Conservation (phyloP, 2,329 filamentous ascomycete genomes). For the Fusarium concolor region DNA sequence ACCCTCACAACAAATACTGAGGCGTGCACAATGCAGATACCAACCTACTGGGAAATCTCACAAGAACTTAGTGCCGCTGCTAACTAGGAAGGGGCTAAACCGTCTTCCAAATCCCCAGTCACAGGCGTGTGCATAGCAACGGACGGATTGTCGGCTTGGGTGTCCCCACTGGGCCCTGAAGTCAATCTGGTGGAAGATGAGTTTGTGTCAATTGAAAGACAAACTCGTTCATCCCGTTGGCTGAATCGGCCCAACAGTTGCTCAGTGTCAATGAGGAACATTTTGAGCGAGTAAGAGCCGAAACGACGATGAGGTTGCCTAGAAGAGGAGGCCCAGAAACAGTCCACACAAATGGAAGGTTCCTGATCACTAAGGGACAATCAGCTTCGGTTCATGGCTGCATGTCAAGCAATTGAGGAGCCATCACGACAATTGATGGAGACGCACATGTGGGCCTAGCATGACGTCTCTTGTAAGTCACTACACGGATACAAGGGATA, state of each 20-base stretch:
- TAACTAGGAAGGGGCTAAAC: constrained; percentile 39
- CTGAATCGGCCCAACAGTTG: constrained; percentile 8
- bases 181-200: constrained; percentile 32
- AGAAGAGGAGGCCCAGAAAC: constrained; percentile 16
- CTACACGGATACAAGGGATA: background rate
- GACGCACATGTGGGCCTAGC: constrained; percentile 6
- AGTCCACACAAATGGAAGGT: background rate
- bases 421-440: constrained; percentile 15
- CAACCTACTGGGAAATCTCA: constrained; percentile 36
- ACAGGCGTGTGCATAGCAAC: constrained; percentile 35
- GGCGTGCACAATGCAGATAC: constrained; percentile 29
- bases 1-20: constrained; percentile 27
- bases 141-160: constrained; percentile 15
- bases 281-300: constrained; percentile 37
- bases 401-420: constrained; percentile 3
- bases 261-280: constrained; percentile 3
- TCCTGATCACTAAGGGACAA: background rate
- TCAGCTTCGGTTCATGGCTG: background rate
- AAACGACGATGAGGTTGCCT: constrained; percentile 5
- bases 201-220: constrained; percentile 33
- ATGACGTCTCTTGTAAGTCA: constrained; percentile 12
- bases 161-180: constrained; percentile 22
- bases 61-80: constrained; percentile 29
- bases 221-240: constrained; percentile 25
- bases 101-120: constrained; percentile 23